These are phyloP conservation scores for Hydrangea macrophylla DNA, from an alignment of 148 eudicot species.

Conservation along the genomic window DNA sequence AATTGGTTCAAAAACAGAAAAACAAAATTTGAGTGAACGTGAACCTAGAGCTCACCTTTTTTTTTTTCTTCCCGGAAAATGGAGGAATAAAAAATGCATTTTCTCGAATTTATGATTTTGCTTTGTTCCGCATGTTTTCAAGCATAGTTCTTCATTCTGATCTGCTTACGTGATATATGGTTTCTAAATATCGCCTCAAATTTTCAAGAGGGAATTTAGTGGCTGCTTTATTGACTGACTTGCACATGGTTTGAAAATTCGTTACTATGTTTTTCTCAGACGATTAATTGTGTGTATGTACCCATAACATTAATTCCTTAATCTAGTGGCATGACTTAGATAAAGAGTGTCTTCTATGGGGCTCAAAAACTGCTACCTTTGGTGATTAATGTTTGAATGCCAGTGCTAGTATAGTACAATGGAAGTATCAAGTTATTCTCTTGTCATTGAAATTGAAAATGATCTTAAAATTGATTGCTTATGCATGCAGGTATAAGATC, in stretches of 20 bases:
- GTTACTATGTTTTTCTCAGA: background rate
- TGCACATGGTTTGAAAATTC: background rate
- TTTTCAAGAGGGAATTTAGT: background rate
- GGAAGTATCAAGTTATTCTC: too few relatives aligned
- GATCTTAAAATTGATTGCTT: slow-evolving; percentile 1
- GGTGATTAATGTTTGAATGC: background rate
- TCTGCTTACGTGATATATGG: background rate
- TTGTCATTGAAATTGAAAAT: too few relatives aligned
- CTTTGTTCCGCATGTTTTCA: too few relatives aligned
- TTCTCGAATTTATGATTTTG: too few relatives aligned
- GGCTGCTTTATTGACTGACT: too few relatives aligned
- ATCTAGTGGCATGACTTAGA: background rate
- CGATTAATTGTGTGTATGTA: background rate
- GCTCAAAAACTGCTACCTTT: background rate
- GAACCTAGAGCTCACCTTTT: background rate
- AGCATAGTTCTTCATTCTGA: too few relatives aligned
- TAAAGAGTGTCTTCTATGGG: background rate
- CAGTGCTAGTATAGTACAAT: background rate
- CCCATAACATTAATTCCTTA: background rate
- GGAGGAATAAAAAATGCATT: background rate
- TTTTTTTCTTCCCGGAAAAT: background rate
- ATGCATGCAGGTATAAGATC: slow-evolving; percentile 68
- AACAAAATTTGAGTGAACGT: background rate
- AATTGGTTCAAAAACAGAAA: background rate
- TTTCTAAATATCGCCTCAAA: background rate